Base-by-base conservation (phyloP, 768 basidiomycete species). In the Auricularia cornea region DNA sequence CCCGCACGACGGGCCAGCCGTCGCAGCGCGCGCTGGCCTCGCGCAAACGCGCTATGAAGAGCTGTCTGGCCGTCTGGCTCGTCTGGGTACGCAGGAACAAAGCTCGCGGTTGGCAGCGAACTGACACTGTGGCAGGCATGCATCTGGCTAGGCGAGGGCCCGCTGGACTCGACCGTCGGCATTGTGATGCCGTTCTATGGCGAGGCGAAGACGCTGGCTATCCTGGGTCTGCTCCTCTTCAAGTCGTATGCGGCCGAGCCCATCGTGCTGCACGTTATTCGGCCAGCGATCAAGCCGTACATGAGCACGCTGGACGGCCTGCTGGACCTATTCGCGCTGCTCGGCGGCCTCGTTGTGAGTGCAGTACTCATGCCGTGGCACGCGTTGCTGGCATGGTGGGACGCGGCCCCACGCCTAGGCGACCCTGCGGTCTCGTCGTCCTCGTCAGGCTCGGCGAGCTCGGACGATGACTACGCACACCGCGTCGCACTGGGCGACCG, bases 41-140 rank as follows among this genome's bases (percentile, higher is more conserved):
- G 72, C 80, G 92, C 69, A 94, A 94, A 73, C 82, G 92, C 64
- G 84, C 87, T 70, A 88, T 94, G 82, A 94, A 94, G 72, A 90
- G 91, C 23, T 86, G 85, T 70, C 76, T 94, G 59, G 84, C 89
- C 40, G 83, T 93, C 16, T 94, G 92, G 92, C 79, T 90, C 51
- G 85, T 94, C 66, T 94, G 90, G 89, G 92, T 90, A 76, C 75
- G 78, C 73, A 60, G 51, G 32, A 56, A 48, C 38, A 23, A 48
- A 62, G 40, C 62, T 59, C 31, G 28, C 56, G 51, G 48, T 56
- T 28, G 32, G 31, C 61, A 18, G 60, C n/a, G n/a, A n/a, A 67
- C 63, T 69, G 59, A 35, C 32, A 65, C 40, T 64, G 66, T 31
- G 63, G 20, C 51, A 23, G 33, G 62, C 62, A 38, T 54, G 67